Base-by-base conservation (phyloP, 2,329 filamentous ascomycete species). In the Ceratocystis destructans region DNA sequence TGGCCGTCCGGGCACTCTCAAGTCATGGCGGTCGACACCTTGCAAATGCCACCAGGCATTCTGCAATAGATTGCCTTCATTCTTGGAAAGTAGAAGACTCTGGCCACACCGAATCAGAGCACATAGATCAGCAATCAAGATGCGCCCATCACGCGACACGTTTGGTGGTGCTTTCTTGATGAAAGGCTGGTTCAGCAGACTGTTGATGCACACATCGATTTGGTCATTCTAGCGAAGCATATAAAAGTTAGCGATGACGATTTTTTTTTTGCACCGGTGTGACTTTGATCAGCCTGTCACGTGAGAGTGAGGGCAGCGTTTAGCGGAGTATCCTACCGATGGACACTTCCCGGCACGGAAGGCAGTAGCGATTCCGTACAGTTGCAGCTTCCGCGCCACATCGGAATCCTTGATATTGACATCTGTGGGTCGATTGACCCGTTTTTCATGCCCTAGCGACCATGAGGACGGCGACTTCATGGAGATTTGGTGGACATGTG, bases 21-120 rank as follows among this genome's bases (percentile, higher is more conserved):
- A 80, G 64, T 82, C 79, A 71, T 81, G 86, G 67, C 83, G 78
- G 64, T 85, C 83, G 69, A 94, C 86, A 61, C 88, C 82, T 73
- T 90, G 85, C 0, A 91, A 92, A 74, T 96, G 89, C 88, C 89
- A 99, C 76, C 97, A 90, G 76, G 99, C 97, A 72, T 99, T 92
- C 74, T 99, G 94, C 22, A 99, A 79, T 67, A 97, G 78, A 72
- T 99, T 91, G 73, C 92, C 94, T 68, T 96, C 84, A 74, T 99
- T 99, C 83, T 97, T 99, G 77, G 87, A 88, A 31, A 99, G 80
- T 7, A 97, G 78, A 12, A 99, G 82, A 67, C 86, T 77, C 79
- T 96, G 95, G 67, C 93, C 88, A 74, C 94, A 84, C 72, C 88
- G 84, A 59, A 99, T 86, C 64, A 96, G 90, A 65, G 89, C 81